phyloP scores from a whole-genome alignment of 2,329 filamentous ascomycete genomes.

The Alternaria gansuensis region DNA sequence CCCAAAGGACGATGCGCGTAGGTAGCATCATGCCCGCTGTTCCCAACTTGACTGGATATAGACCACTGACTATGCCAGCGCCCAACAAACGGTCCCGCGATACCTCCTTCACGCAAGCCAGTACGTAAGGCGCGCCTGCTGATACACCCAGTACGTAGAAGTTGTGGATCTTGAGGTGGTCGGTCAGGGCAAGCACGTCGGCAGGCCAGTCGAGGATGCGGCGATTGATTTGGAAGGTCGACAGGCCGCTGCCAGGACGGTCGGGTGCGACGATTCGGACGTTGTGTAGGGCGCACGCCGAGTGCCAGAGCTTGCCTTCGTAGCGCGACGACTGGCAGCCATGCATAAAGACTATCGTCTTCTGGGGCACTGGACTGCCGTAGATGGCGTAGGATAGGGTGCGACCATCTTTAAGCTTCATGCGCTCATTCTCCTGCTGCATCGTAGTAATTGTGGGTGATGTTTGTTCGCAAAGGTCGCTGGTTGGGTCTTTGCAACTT shows the following conservation, averaged over 20 bases:
- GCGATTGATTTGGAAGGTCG: slow-evolving; percentile 51
- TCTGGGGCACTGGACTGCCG: slow-evolving; percentile 54
- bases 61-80: slow-evolving; percentile 36
- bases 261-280: slow-evolving; percentile 56
- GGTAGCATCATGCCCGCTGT: slow-evolving; percentile 40
- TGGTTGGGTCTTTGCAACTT: background rate
- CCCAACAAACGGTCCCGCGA: slow-evolving; percentile 41
- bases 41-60: slow-evolving; percentile 40
- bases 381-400: slow-evolving; percentile 58
- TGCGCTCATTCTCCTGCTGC: slow-evolving; percentile 35
- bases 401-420: slow-evolving; percentile 51
- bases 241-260: slow-evolving; percentile 57
- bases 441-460: slow-evolving; percentile 5
- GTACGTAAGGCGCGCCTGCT: slow-evolving; percentile 59
- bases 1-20: slow-evolving; percentile 35
- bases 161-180: slow-evolving; percentile 52
- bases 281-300: slow-evolving; percentile 44
- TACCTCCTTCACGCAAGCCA: slow-evolving; percentile 57
- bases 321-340: slow-evolving; percentile 57
- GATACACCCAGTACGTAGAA: slow-evolving; percentile 59
- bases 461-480: background rate
- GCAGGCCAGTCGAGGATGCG: slow-evolving; percentile 55
- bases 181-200: slow-evolving; percentile 55
- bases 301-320: slow-evolving; percentile 52
- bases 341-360: slow-evolving; percentile 56